These are phyloP conservation scores for Pseudonitzschia multiseries DNA, from an alignment of 108 stramenopile species.

Conservation along the genomic window DNA sequence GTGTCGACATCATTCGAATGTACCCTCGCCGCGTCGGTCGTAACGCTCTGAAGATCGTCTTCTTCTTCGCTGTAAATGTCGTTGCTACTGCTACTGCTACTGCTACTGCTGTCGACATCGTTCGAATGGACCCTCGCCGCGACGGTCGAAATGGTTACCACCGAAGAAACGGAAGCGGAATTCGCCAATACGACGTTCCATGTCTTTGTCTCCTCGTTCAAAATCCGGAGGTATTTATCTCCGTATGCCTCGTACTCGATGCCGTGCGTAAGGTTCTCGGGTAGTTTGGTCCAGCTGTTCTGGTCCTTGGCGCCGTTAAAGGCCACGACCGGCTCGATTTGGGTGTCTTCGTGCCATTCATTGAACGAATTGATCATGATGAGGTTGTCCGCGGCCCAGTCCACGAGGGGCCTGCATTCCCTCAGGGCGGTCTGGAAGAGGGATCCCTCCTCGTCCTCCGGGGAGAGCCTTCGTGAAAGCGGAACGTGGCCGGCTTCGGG, in stretches of 20 bases:
- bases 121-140: neutral
- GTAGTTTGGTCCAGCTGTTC: constrained; percentile 10
- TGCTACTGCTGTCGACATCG: neutral
- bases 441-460: constrained; percentile 24
- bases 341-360: constrained; percentile 55
- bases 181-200: neutral
- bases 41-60: neutral
- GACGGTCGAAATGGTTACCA: neutral
- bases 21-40: neutral
- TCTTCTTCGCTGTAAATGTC: neutral
- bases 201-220: constrained; percentile 15
- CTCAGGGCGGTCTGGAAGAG: constrained; percentile 30
- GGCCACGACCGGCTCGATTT: constrained; percentile 36
- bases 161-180: neutral
- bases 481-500: constrained; percentile 23
- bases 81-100: neutral
- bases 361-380: constrained; percentile 54
- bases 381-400: constrained; percentile 25
- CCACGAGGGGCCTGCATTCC: constrained; percentile 27
- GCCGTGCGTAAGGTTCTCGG: constrained; percentile 1
- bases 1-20: neutral
- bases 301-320: neutral
- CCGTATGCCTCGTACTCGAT: constrained; percentile 38
- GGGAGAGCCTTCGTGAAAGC: constrained; percentile 34
- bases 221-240: constrained; percentile 31